Evolutionary conservation across 164 flowering plant species (phyloP), one percentile per base, ranked within the genome.

Genomic region (Piper betle): DNA sequence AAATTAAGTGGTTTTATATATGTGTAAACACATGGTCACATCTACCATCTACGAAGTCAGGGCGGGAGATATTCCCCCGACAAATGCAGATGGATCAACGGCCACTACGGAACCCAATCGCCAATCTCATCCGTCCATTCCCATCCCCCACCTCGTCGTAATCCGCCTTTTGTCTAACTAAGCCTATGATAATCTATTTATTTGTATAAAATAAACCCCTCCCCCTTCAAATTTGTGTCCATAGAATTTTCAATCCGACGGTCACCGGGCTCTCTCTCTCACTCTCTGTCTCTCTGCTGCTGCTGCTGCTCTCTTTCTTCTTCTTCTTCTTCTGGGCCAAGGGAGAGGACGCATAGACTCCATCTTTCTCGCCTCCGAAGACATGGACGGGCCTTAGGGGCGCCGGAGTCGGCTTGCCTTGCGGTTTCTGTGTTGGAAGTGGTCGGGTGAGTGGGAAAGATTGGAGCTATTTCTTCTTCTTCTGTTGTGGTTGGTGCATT

Each of bases 361-460:
- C 33, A 25, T 25, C n/a, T 52, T 62, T 56, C 8, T 37, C n/a
- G 6, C 43, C 3, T 8, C 39, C 15, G 40, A 6, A 19, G 17
- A 52, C 18, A 62, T 62, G 64, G 64, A 62, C 19, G 57, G 57
- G n/a, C 64, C 64, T 52, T 62, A 48, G 53, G 39, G 12, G 39
- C 40, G 46, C 37, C 63, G 19, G 25, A 5, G 17, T 43, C 53
- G 12, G 15, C 39, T 12, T 10, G 40, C 48, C 63, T 48, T 13
- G 39, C 8, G 16, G 15, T 43, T 16, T 4, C 25, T 37, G 56
- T 19, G 55, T 19, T 62, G 13, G 19, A 41, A 0, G 3, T 10
- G 41, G 15, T 15, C 39, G 3, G 60, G 60, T 58, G 18, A 38
- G 42, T 37, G 17, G 17, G 60, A 17, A 39, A 39, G 25, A 4